Percentiles rank a stretch among this genome's conserved stretches.
These are phyloP conservation scores for Xerocomus spinulosus DNA, from an alignment of 768 basidiomycete genomes.

Conservation along the genomic window DNA sequence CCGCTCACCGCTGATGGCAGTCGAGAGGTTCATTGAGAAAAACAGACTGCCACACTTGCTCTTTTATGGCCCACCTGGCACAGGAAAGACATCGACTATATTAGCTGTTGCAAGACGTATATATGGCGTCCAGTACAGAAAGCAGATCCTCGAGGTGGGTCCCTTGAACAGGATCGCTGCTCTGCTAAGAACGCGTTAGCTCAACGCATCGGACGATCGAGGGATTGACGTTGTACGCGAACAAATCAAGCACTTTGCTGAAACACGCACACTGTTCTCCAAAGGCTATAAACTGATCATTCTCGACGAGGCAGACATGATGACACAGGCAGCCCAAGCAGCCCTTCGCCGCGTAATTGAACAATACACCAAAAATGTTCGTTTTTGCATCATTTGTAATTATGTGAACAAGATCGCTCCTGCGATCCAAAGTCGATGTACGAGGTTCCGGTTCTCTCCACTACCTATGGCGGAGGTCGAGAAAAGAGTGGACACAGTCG, in stretches of 20 bases:
- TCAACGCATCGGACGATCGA: slow-evolving; percentile 97
- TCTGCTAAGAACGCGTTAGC: slow-evolving; percentile 39
- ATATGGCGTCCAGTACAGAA: slow-evolving; percentile 81
- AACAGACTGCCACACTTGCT: slow-evolving; percentile 91
- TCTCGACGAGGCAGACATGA: slow-evolving; percentile 99
- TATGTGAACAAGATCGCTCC: slow-evolving; percentile 99
- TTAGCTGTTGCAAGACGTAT: slow-evolving; percentile 92
- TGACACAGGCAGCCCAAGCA: slow-evolving; percentile 97
- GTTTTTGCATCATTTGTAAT: slow-evolving; percentile 99
- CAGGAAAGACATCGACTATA: slow-evolving; percentile 97
- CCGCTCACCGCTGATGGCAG: slow-evolving; percentile 38
- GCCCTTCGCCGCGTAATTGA: slow-evolving; percentile 96
- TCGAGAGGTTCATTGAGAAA: slow-evolving; percentile 95
- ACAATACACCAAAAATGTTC: slow-evolving; percentile 96
- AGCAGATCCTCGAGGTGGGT: slow-evolving; percentile 89
- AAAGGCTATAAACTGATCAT: slow-evolving; percentile 98
- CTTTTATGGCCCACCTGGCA: slow-evolving; percentile 97
- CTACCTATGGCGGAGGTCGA: slow-evolving; percentile 82
- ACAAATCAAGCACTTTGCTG: slow-evolving; percentile 98
- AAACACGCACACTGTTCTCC: slow-evolving; percentile 85
- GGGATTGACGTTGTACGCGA: slow-evolving; percentile 98
- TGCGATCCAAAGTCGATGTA: slow-evolving; percentile 97
- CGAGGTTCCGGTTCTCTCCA: slow-evolving; percentile 94
- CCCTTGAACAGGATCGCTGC: neutral
- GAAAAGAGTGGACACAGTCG: slow-evolving; percentile 70